phyloP scores from a whole-genome alignment of 2,329 filamentous ascomycete genomes.

The Cadophora malorum region DNA sequence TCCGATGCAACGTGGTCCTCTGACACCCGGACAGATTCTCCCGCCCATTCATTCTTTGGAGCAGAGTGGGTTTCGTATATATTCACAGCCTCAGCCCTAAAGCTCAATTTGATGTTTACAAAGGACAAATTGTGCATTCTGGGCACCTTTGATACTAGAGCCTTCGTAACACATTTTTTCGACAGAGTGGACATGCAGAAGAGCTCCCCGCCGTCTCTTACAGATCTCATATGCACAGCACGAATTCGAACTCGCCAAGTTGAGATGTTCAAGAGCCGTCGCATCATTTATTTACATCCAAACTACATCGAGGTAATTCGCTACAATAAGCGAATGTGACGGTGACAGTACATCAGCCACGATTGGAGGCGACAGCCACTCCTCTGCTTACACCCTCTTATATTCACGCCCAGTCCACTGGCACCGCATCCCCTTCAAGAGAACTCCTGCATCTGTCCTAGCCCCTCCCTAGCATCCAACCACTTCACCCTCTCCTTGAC shows the following conservation, averaged over 20 bases:
- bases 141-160: no score
- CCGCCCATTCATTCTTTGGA: neutral
- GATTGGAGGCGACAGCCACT: neutral
- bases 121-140: neutral
- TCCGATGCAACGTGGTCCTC: neutral
- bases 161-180: no score
- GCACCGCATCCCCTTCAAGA: slow-evolving; percentile 9
- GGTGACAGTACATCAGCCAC: neutral
- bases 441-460: slow-evolving; percentile 27
- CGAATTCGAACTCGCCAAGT: no score
- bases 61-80: neutral
- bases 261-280: no score
- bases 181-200: no score
- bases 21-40: neutral
- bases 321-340: neutral
- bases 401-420: neutral
- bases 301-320: neutral
- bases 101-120: neutral
- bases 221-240: no score
- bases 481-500: slow-evolving; percentile 25
- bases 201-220: no score
- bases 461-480: slow-evolving; percentile 15
- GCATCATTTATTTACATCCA: neutral
- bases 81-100: neutral
- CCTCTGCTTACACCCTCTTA: neutral